Base-by-base conservation (phyloP, 768 basidiomycete species). In the Mycena leptocephala region DNA sequence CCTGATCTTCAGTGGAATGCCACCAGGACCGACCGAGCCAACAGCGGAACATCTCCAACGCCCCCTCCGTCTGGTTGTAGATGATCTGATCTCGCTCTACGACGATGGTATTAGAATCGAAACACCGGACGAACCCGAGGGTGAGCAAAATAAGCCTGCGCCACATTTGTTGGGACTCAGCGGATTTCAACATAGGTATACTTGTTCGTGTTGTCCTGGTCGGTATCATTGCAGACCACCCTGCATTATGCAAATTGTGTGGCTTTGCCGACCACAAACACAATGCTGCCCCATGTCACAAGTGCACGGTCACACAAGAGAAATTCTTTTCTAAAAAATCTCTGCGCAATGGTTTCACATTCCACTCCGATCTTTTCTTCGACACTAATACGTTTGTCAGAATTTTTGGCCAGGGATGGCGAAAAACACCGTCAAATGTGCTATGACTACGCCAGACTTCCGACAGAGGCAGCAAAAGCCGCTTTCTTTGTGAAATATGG, bases 221-320 rank as follows among this genome's bases (percentile, higher is more conserved):
- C 5, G 62, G 43, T 1, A 64, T 79, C 9, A 74, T 79, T 22
- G 78, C 77, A 26, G 77, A 79, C 41, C 79, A 79, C 58, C 79
- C 79, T 5, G 79, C 77, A 7, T 72, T 79, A 72, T 77, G 76
- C 74, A 78, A 78, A 68, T 64, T 81, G 37, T n/a, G n/a, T 72
- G 65, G 81, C 4, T 80, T 79, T 37, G 76, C 79, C 3, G 81
- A 82, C 53, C 77, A 82, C 28, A 41, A 39, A 0, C 80, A 81
- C 59, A 79, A 69, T 5, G 51, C 30, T 5, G 71, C 75, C 10
- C n/a, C 81, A 16, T 82, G 81, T 43, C 63, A 78, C 2, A 75
- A 79, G 26, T 61, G 59, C n/a, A 39, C 37, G 13, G 37, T 61
- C 33, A n/a, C 59, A 37, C 59, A 61, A 1, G 59, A 61, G 16